phyloP scores from a whole-genome alignment of 2,329 filamentous ascomycete genomes.

The Talaromyces islandicus region DNA sequence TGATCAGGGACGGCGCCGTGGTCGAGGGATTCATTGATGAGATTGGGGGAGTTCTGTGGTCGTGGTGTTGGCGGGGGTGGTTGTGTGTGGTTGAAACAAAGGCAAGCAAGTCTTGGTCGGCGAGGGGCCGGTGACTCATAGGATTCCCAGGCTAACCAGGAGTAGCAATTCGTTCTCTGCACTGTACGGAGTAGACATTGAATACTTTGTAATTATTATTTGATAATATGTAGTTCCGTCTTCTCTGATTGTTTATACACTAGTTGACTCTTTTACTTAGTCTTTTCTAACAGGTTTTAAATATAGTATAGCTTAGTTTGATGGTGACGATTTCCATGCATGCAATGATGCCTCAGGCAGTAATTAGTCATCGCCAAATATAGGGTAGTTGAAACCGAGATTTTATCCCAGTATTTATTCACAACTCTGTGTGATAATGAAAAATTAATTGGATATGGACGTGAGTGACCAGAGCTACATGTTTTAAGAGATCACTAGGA shows the following conservation, averaged over 20 bases:
- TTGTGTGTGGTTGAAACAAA: neutral
- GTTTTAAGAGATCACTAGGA: neutral
- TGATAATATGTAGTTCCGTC: neutral
- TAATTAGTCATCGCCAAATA: neutral
- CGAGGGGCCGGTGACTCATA: neutral
- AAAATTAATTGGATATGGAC: too few species aligned
- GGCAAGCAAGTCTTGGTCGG: neutral
- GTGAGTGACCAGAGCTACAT: too few species aligned
- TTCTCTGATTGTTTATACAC: neutral
- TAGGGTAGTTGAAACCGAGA: neutral
- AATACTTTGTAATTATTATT: neutral
- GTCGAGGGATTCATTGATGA: neutral
- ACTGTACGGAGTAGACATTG: neutral
- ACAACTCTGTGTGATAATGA: too few species aligned
- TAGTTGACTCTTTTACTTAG: neutral
- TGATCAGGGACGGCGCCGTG: neutral
- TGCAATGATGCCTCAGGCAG: neutral
- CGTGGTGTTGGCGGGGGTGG: neutral
- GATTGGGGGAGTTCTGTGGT: neutral
- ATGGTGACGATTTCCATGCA: neutral
- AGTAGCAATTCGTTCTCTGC: neutral
- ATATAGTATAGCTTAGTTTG: neutral
- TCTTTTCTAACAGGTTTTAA: neutral
- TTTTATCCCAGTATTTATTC: too few species aligned
- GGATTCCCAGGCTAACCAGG: neutral